Conservation (phyloP, 345 rosid species). For the Erysimum cheiranthoides region DNA sequence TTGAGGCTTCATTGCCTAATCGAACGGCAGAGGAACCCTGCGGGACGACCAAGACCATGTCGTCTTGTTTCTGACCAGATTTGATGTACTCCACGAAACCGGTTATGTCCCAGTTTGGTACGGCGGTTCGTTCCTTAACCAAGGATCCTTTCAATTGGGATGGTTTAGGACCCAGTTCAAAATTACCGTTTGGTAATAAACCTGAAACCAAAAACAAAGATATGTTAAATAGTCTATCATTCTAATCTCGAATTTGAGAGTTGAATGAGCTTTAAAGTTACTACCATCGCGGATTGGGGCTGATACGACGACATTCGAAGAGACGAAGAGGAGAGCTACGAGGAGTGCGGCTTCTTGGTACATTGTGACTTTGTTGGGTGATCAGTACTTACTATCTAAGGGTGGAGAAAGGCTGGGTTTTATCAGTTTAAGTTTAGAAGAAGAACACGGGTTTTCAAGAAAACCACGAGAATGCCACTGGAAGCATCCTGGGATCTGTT, state of each 20-base stretch:
- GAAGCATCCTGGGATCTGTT: conserved; percentile 40
- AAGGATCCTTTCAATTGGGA: conserved; percentile 69
- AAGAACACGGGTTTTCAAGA: conserved; percentile 42
- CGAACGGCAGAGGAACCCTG: conserved; percentile 70
- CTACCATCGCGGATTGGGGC: conserved; percentile 51
- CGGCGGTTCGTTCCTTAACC: conserved; percentile 52
- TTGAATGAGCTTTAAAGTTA: conserved; percentile 3
- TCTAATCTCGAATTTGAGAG: background rate
- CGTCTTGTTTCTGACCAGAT: conserved; percentile 88
- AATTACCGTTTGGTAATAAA: conserved; percentile 79
- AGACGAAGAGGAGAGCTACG: conserved; percentile 48
- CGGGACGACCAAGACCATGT: conserved; percentile 86
- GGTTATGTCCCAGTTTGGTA: conserved; percentile 75
- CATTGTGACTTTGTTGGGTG: conserved; percentile 41
- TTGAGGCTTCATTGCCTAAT: conserved; percentile 77
- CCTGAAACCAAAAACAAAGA: conserved; percentile 52
- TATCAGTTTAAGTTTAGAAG: conserved; percentile 40
- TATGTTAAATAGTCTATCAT: background rate
- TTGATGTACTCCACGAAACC: conserved; percentile 89
- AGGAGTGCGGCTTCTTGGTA: conserved; percentile 50
- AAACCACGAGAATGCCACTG: conserved; percentile 53
- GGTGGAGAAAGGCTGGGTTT: conserved; percentile 15
- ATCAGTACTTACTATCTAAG: background rate
- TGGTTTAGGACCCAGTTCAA: conserved; percentile 73
- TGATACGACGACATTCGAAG: conserved; percentile 46